phyloP scores from a whole-genome alignment of 1,284 basidiomycete genomes.

The Rhizoctonia solani region DNA sequence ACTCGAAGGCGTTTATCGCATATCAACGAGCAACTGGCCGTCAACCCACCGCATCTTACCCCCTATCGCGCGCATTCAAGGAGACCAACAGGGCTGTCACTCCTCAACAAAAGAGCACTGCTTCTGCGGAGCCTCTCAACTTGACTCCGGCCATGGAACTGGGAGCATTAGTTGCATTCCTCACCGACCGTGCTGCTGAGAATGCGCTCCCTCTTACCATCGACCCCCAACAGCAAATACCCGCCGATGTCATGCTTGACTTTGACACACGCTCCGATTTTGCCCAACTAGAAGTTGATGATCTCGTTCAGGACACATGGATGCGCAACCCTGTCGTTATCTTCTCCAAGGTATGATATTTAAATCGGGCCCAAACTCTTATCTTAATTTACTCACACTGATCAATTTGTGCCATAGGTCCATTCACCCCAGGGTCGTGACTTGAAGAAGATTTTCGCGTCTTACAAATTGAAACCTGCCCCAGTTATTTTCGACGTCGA shows the following conservation, averaged over 20 bases:
- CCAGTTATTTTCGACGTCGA: slow-evolving; percentile 79
- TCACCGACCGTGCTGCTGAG: slow-evolving; percentile 70
- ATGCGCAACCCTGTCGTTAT: slow-evolving; percentile 75
- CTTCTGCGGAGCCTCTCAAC: slow-evolving; percentile 21
- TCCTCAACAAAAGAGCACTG: not conserved
- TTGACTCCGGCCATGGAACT: slow-evolving; percentile 65
- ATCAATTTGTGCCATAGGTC: no score
- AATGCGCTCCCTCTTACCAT: slow-evolving; percentile 73
- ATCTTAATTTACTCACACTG: no score
- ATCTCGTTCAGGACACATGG: slow-evolving; percentile 67
- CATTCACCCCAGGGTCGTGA: slow-evolving; percentile 69
- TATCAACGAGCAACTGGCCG: not conserved
- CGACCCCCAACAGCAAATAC: slow-evolving; percentile 67
- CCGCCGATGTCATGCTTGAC: slow-evolving; percentile 79
- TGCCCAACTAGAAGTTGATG: slow-evolving; percentile 52
- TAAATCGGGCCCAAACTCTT: no score
- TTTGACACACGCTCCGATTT: slow-evolving; percentile 68
- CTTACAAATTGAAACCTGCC: slow-evolving; percentile 64
- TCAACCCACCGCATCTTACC: slow-evolving; percentile 8
- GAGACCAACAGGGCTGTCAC: not conserved
- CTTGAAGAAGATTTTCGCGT: slow-evolving; percentile 62
- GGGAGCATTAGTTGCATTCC: slow-evolving; percentile 74
- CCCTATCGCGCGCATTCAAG: slow-evolving; percentile 3
- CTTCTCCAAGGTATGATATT: slow-evolving; percentile 66
- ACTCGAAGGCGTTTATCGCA: slow-evolving; percentile 4